Conservation (phyloP, 176 grass and related monocot species). For the Aegilops tauschii region DNA sequence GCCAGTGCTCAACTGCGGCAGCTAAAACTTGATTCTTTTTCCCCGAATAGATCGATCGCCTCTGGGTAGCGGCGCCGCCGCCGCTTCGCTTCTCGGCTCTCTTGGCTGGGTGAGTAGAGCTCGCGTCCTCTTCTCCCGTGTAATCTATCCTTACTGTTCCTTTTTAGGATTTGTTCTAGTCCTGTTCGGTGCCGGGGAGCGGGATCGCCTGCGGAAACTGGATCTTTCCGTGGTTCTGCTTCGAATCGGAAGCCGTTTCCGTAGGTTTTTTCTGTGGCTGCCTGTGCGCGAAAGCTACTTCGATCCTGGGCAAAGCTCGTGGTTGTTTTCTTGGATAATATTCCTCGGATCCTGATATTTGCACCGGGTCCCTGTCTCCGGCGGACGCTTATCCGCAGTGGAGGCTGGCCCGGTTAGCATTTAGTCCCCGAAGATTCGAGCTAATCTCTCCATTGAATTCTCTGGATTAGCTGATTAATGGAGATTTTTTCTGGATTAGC, state of each 20-base stretch:
- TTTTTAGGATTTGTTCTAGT: neutral
- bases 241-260: neutral
- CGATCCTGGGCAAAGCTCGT: neutral
- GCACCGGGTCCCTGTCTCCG: neutral
- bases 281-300: slow-evolving; percentile 29
- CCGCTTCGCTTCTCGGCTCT: slow-evolving; percentile 11
- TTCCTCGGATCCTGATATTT: neutral
- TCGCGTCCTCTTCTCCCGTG: neutral
- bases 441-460: neutral
- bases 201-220: slow-evolving; percentile 2
- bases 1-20: slow-evolving; percentile 42
- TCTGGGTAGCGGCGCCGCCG: neutral
- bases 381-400: neutral
- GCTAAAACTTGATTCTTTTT: neutral
- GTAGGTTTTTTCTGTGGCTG: neutral
- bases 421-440: neutral
- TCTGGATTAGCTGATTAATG: slow-evolving; percentile 25
- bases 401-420: neutral
- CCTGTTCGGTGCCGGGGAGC: neutral
- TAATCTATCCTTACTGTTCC: neutral
- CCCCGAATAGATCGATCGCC: neutral
- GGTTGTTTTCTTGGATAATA: slow-evolving; percentile 26
- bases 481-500: neutral
- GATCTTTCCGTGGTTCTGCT: neutral
- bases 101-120: slow-evolving; percentile 27